Conservation (phyloP, 345 rosid genomes). For the Populus ilicifolia region DNA sequence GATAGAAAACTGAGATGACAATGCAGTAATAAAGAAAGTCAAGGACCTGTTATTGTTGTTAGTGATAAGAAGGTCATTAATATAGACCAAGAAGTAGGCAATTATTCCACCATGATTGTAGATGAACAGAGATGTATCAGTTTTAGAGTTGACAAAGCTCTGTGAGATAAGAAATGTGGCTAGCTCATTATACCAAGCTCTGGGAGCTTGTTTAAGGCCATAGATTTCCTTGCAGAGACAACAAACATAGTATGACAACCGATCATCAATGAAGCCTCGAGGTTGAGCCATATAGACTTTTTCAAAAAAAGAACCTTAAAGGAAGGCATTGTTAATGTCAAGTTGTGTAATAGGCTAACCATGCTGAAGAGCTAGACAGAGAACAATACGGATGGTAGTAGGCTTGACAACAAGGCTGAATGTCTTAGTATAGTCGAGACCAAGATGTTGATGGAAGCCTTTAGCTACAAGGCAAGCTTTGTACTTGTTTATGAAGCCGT, state of each 20-base stretch:
- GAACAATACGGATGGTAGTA: too few species aligned
- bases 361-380: too few species aligned
- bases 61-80: background rate
- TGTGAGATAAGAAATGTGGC: rapidly evolving
- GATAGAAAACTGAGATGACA: background rate
- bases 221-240: background rate
- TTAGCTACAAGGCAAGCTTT: too few species aligned
- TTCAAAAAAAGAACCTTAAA: background rate
- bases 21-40: rapidly evolving
- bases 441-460: too few species aligned
- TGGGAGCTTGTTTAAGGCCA: background rate
- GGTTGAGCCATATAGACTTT: background rate
- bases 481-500: too few species aligned
- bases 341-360: too few species aligned
- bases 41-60: too few species aligned
- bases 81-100: background rate
- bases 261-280: background rate
- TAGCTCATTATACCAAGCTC: background rate
- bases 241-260: background rate
- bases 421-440: too few species aligned
- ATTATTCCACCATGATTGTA: too few species aligned
- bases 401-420: too few species aligned
- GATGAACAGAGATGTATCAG: background rate
- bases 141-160: background rate
- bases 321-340: background rate